Evolutionary conservation across 371 early-diverging fungal genomes (phyloP).

Genomic region (Funneliformis caledonium): DNA sequence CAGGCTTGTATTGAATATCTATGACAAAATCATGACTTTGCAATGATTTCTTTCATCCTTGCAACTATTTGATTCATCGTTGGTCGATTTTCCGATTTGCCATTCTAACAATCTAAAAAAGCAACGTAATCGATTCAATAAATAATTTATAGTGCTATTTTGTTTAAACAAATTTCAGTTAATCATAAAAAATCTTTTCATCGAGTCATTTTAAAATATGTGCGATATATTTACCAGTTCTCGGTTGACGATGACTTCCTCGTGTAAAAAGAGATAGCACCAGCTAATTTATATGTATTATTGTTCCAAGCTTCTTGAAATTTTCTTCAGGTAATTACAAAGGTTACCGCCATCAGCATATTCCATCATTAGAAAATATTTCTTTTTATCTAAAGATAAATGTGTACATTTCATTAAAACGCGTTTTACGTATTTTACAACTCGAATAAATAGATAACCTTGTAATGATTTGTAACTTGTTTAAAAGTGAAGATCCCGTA

Average conservation of each 20-base stretch:
- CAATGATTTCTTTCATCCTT: neutral
- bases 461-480: neutral
- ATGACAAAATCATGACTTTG: neutral
- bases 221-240: neutral
- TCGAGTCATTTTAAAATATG: neutral
- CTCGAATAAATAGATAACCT: neutral
- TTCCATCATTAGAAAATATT: neutral
- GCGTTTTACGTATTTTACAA: no score
- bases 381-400: neutral
- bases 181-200: neutral
- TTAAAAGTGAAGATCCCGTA: neutral
- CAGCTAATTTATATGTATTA: neutral
- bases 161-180: neutral
- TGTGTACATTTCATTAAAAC: neutral
- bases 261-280: neutral
- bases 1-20: neutral
- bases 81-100: neutral
- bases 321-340: neutral
- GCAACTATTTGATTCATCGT: neutral
- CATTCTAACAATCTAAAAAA: neutral
- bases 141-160: neutral
- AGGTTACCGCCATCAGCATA: neutral
- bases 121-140: no score
- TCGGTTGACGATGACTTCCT: neutral
- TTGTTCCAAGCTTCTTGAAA: neutral